Base-by-base conservation (phyloP, 1,284 basidiomycete genomes). In the Irpex rosettiformis region DNA sequence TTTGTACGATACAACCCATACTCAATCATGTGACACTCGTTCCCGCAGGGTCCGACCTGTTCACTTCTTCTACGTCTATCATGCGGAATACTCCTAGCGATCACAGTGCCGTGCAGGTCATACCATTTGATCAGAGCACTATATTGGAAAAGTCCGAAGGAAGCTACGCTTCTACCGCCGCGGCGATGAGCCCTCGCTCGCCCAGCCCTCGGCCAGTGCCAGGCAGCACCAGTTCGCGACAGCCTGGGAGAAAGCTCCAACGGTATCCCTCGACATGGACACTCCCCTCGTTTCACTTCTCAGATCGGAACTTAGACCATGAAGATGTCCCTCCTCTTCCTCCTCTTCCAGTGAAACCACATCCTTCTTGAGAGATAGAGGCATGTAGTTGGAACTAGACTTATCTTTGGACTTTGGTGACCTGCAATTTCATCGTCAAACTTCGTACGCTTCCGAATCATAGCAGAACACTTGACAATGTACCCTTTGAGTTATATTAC, bases 1-100 rank as follows among this genome's bases (percentile, higher is more conserved):
- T 22, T 21, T 42, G 24, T 37, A 24, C 53, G n/a, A n/a, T n/a
- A n/a, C n/a, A n/a, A n/a, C n/a, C n/a, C n/a, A n/a, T n/a, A n/a
- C n/a, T n/a, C n/a, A n/a, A n/a, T n/a, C n/a, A n/a, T n/a, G n/a
- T n/a, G n/a, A n/a, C n/a, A n/a, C n/a, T n/a, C n/a, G n/a, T n/a
- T n/a, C n/a, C n/a, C n/a, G n/a, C n/a, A n/a, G n/a, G n/a, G n/a
- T n/a, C n/a, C n/a, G n/a, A n/a, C n/a, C n/a, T n/a, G n/a, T 75
- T 75, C 62, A 77, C 76, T 2, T 71, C 73, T 0, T 73, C 76
- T 0, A 75, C 75, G 54, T 77, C 77, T 1, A 78, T 78, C 54
- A 58, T 77, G 62, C 72, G 73, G 21, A 69, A 71, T 55, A 72
- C 74, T 52, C 69, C 72, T 29, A 68, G 66, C 47, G 64, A 65